Evolutionary conservation across 257 asterid genomes (phyloP).

Genomic region (Ajuga chamaepitys): DNA sequence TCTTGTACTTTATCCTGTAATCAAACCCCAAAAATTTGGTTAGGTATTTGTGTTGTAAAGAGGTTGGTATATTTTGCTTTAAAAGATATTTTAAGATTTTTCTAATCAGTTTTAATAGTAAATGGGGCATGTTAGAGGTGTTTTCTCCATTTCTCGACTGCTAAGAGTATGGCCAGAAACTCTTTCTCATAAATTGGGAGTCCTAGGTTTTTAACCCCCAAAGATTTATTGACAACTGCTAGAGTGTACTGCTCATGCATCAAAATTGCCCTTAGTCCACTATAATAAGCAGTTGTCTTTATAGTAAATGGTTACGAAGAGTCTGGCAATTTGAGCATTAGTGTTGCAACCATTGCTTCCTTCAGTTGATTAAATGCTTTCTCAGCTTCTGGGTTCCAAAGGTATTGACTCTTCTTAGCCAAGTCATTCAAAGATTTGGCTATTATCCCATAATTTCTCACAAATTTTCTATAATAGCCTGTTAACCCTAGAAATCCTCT

Average conservation of each 20-base stretch:
- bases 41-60: no score
- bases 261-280: neutral
- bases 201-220: no score
- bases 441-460: neutral
- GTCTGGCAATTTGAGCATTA: neutral
- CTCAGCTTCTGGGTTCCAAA: neutral
- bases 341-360: neutral
- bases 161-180: no score
- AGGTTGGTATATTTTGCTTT: no score
- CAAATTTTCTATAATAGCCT: no score
- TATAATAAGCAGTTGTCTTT: neutral
- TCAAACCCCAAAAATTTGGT: no score
- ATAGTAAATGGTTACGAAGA: neutral
- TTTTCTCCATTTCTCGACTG: no score
- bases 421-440: neutral
- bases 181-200: no score
- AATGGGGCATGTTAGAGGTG: no score
- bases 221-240: neutral
- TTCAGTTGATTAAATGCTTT: neutral
- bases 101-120: no score
- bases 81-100: no score
- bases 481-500: neutral
- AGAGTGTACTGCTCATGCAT: neutral
- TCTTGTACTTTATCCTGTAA: no score
- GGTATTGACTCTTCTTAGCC: neutral